Evolutionary conservation across 2,329 filamentous ascomycete species (phyloP), one percentile per base, ranked within the genome.

Genomic region (Ceratocystis huliohia): DNA sequence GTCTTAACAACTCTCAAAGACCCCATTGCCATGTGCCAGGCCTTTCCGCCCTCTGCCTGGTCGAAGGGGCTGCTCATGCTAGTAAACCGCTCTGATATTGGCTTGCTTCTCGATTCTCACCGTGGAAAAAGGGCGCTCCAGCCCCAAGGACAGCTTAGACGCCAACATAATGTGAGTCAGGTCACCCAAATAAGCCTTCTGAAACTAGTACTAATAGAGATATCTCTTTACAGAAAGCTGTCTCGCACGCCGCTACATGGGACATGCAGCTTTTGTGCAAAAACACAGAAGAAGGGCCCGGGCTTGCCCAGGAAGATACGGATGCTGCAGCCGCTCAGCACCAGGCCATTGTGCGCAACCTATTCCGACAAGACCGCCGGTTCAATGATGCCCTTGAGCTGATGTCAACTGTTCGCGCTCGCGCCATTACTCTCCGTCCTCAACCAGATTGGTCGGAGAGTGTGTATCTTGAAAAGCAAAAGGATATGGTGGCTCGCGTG

Each of bases 321-420:
- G 90, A 90, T 61, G 87, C 88, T 5, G 88, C 91, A 66, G 92
- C 94, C 73, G 88, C 87, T 41, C 90, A 96, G 72, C 85, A 91
- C 33, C 86, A 93, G 74, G 82, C 87, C 8, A 85, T 97, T 6
- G 95, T 94, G 37, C 85, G 87, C 64, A 80, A 94, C 7, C 87
- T 99, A 33, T 99, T 97, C 80, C 87, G 86, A 68, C 91, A 97
- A 70, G 94, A 99, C 72, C 85, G 91, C 68, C 87, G 94, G 45
- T 86, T 96, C 66, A 86, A 91, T 69, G 94, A 99, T 76, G 94
- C 91, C 0, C 86, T 87, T 65, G 85, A 83, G 65, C 80, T 99
- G 66, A 80, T 99, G n/a, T 92, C 94, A 66, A 94, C 94, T 33
- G 85, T 88, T 64, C 89, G 88, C 72, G 81, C 90, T 15, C 86